phyloP scores from a whole-genome alignment of 1,139 yeast species.

The Pichia sp. region DNA sequence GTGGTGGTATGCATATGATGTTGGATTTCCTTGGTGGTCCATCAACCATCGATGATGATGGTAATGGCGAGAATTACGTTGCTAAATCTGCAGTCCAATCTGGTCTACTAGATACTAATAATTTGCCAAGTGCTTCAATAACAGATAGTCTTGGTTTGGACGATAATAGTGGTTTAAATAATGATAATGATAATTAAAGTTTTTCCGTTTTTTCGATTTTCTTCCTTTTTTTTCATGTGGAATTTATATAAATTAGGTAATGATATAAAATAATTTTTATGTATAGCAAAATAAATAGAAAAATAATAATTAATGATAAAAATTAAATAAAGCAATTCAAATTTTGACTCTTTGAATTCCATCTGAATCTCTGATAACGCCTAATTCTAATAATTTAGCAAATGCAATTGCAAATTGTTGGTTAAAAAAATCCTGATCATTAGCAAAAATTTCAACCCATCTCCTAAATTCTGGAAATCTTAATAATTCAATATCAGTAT shows the following conservation, averaged over 20 bases:
- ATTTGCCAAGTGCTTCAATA: constrained; percentile 46
- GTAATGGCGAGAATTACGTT: constrained; percentile 38
- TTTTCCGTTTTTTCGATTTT: too few species aligned
- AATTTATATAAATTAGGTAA: too few species aligned
- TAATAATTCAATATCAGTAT: constrained; percentile 71
- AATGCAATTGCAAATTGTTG: constrained; percentile 67
- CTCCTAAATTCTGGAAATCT: constrained; percentile 60
- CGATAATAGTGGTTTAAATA: constrained; percentile 22
- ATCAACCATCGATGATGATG: constrained; percentile 40
- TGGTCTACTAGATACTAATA: constrained; percentile 48
- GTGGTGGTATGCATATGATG: constrained; percentile 91
- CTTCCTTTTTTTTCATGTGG: too few species aligned
- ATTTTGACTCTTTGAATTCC: constrained; percentile 27
- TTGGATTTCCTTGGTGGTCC: constrained; percentile 76
- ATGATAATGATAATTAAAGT: constrained; percentile 2
- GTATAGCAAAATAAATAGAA: constrained; percentile 3
- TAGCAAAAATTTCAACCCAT: constrained; percentile 67
- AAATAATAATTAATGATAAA: background rate
- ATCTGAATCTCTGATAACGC: constrained; percentile 40
- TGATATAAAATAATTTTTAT: background rate
- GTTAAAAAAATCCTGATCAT: constrained; percentile 63
- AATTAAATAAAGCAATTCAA: constrained; percentile 7
- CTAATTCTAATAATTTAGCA: constrained; percentile 65
- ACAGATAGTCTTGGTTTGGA: constrained; percentile 25
- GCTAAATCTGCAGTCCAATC: constrained; percentile 32